Conservation (phyloP, 2,329 filamentous ascomycete genomes). For the Phialocephala subalpina region DNA sequence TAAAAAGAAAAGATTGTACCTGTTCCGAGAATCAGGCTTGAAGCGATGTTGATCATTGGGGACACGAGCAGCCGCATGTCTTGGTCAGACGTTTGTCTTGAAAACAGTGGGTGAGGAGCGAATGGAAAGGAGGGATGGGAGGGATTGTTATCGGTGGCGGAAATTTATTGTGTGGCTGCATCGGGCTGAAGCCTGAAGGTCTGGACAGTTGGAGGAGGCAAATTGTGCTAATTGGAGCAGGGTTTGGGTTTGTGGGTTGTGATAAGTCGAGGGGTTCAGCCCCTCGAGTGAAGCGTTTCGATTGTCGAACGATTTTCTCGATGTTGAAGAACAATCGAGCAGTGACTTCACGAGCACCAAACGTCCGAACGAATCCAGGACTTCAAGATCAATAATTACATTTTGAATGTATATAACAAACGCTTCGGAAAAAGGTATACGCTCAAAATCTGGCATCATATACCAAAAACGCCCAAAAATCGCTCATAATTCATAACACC, state of each 20-base stretch:
- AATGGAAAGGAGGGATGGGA: not conserved
- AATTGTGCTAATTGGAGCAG: not conserved
- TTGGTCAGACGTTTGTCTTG: not conserved
- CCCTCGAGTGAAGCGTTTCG: not conserved
- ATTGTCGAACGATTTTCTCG: not conserved
- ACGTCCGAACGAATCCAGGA: not conserved
- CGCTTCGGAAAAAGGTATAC: constrained; percentile 1
- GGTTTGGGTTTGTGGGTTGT: not conserved
- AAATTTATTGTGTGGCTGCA: constrained; percentile 1
- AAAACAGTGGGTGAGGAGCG: not conserved
- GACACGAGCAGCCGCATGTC: not conserved
- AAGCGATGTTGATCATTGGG: not conserved
- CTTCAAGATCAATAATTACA: not conserved
- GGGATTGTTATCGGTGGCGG: not conserved
- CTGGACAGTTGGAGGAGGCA: not conserved
- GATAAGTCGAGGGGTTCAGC: not conserved
- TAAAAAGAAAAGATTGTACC: constrained; percentile 10
- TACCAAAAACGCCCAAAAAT: not conserved
- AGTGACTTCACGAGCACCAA: not conserved
- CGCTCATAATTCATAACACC: constrained; percentile 5
- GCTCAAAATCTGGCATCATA: not conserved
- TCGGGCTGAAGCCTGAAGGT: not conserved
- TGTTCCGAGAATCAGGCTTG: not conserved
- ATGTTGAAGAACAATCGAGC: not conserved
- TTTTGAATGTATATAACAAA: not conserved